Base-by-base conservation (phyloP, 805 yeast genomes). In the Schizosaccharomyces pombe region DNA sequence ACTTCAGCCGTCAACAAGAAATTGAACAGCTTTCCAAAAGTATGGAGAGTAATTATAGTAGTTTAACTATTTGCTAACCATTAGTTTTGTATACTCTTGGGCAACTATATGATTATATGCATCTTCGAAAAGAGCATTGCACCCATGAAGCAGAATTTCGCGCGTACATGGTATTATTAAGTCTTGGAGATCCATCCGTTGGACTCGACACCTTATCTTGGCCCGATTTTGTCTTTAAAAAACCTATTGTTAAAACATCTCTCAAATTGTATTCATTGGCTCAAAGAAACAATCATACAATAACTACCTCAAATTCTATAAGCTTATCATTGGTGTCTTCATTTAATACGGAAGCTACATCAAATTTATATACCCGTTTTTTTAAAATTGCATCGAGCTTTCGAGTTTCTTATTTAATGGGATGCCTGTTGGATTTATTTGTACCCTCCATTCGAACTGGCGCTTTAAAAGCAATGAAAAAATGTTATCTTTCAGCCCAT, bases 111-210 rank as follows among this genome's bases (percentile, higher is more conserved):
- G 77, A 77, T 55, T 94, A 83, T 61, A 79, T 79, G 9, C 70
- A 93, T 47, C 75, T 79, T 28, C 72, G 75, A 57, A 89, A 87
- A 1, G 78, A 84, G 0, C 57, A 57, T 4, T 76, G 82, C 47
- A 82, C 85, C 0, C 84, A 85, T 60, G 97, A 91, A 65, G 83
- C 96, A 0, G 98, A 91, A 63, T 85, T 91, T 62, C 74, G 96
- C 60, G 89, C 95, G 0, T 91, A 87, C 63, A 81, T 85, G 56
- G 68, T 89, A 22, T 62, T 91, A 16, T 77, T 86, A 59, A 87
- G 85, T 60, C 67, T 84, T 8, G 72, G 84, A 59, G 96, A 91
- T 64, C 80, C 91, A 0, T 96, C 86, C 59, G 68, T 84, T 52
- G 95, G 85, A 58, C 71, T 86, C 55, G 82, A 76, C 58, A 63